Evolutionary conservation across 2,329 filamentous ascomycete genomes (phyloP).

Genomic region (Fusarium liriodendri): DNA sequence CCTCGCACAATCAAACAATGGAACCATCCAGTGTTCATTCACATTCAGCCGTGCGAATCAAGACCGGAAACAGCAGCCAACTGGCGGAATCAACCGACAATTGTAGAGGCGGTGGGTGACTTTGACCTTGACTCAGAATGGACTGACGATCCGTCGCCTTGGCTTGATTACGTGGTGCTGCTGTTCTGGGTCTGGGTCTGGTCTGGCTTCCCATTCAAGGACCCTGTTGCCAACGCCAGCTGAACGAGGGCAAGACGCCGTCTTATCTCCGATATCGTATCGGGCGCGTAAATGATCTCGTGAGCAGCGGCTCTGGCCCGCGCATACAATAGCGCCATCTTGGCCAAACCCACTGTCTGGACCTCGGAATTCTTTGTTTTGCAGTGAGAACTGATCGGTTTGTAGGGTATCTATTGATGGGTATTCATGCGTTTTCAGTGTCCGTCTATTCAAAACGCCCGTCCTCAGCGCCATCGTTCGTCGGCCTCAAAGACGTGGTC

Average conservation of each 20-base stretch:
- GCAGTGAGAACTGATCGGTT: conserved; percentile 13
- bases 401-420: conserved; percentile 25
- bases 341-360: conserved; percentile 9
- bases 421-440: conserved; percentile 31
- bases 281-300: conserved; percentile 37
- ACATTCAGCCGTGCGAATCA: conserved; percentile 5
- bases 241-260: conserved; percentile 4
- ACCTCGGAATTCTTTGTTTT: not conserved
- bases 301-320: conserved; percentile 31
- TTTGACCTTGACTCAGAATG: conserved; percentile 35
- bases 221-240: conserved; percentile 14
- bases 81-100: conserved; percentile 9
- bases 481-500: conserved; percentile 34
- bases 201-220: conserved; percentile 1
- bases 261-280: conserved; percentile 48
- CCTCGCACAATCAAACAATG: conserved; percentile 18
- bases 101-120: conserved; percentile 35
- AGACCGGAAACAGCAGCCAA: conserved; percentile 1
- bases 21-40: not conserved
- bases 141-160: conserved; percentile 36
- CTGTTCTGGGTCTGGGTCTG: conserved; percentile 12
- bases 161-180: conserved; percentile 37
- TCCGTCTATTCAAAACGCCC: conserved; percentile 1
- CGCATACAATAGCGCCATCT: conserved; percentile 33
- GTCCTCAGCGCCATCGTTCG: conserved; percentile 9